Evolutionary conservation across 352 stramenopile species (phyloP).

Genomic region (Globisporangium canariense): DNA sequence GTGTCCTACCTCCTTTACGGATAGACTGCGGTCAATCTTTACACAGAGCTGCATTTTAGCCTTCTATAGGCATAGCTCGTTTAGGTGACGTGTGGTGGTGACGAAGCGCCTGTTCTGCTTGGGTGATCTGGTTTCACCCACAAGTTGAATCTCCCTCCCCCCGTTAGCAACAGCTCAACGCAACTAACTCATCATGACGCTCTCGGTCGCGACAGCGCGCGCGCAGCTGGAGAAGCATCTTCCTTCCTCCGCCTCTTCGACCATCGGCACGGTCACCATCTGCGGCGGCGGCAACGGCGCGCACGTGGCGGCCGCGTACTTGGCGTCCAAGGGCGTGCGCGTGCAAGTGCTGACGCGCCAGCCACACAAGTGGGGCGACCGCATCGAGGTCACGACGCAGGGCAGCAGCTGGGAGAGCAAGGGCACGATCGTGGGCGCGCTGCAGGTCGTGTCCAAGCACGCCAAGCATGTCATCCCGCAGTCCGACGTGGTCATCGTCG

Average conservation of each 20-base stretch:
- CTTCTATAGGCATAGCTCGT: no score
- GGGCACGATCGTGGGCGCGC: constrained; percentile 65
- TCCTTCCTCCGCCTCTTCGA: constrained; percentile 19
- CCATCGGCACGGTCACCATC: constrained; percentile 82
- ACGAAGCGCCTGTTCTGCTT: background rate
- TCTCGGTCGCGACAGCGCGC: constrained; percentile 72
- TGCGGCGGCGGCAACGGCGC: constrained; percentile 91
- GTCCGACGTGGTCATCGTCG: constrained; percentile 88
- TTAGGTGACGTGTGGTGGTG: background rate
- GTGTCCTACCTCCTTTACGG: no score
- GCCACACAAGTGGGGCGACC: constrained; percentile 73
- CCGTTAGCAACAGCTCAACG: background rate
- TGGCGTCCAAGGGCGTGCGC: constrained; percentile 81
- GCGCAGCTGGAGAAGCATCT: constrained; percentile 57
- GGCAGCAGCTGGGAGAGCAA: constrained; percentile 86
- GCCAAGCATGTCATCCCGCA: constrained; percentile 83
- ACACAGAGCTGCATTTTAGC: no score
- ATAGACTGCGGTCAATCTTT: no score
- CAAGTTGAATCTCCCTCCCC: background rate
- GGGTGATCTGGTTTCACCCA: constrained; percentile 1
- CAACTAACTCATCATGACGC: constrained; percentile 41
- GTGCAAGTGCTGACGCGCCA: constrained; percentile 84
- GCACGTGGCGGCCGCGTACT: constrained; percentile 86
- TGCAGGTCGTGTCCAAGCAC: constrained; percentile 79
- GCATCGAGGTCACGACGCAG: constrained; percentile 74